These are phyloP conservation scores for Starmerella bombi DNA, from an alignment of 805 yeast species.

Conservation along the genomic window DNA sequence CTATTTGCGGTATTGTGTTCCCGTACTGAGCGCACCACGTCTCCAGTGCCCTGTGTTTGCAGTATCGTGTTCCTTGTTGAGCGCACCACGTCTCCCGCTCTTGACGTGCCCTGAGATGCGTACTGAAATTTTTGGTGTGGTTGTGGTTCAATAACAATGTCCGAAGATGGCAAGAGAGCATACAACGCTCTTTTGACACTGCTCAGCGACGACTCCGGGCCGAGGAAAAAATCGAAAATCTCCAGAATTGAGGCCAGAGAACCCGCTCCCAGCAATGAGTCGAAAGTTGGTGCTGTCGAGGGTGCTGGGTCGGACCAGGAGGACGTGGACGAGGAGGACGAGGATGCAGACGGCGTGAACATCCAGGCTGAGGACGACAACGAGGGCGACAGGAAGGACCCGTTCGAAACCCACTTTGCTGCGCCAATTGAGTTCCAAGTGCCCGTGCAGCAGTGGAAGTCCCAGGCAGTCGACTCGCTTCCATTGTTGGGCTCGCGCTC, in stretches of 20 bases:
- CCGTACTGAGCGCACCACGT: no score
- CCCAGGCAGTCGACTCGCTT: constrained; percentile 16
- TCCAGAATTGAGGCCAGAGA: background rate
- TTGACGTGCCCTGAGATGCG: no score
- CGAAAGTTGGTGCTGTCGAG: constrained; percentile 17
- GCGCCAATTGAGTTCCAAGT: constrained; percentile 28
- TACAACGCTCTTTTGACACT: constrained; percentile 57
- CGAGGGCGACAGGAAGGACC: constrained; percentile 40
- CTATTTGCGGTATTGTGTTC: no score
- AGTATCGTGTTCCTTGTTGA: no score
- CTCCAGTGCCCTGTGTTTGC: no score
- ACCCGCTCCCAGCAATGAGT: constrained; percentile 18
- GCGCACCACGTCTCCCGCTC: no score
- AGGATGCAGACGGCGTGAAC: constrained; percentile 22
- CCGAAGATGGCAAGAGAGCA: constrained; percentile 27
- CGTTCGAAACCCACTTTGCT: constrained; percentile 67
- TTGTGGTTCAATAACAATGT: no score
- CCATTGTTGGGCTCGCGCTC: constrained; percentile 21
- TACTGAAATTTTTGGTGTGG: constrained; percentile 1
- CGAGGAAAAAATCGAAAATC: constrained; percentile 13
- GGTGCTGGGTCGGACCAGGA: constrained; percentile 23
- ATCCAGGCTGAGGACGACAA: constrained; percentile 30
- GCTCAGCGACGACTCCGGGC: constrained; percentile 33
- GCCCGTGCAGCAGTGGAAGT: constrained; percentile 21
- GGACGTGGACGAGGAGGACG: constrained; percentile 10